Percentiles rank a stretch among this genome's conserved stretches.
These are phyloP conservation scores for Gossypium longicalyx DNA, from an alignment of 345 rosid genomes.

Conservation along the genomic window DNA sequence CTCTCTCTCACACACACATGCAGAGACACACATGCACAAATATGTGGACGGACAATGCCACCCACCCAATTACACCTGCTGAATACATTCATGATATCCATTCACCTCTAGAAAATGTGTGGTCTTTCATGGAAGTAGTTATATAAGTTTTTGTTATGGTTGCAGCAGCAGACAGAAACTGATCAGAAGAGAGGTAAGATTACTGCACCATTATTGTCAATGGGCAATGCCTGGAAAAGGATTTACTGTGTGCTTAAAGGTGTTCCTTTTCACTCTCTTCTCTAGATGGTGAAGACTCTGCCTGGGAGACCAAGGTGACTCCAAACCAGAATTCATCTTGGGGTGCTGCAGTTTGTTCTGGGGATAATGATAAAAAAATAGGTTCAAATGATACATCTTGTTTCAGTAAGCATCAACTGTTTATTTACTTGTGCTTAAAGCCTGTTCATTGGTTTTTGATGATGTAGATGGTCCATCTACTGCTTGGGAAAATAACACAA, in stretches of 20 bases:
- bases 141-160: neutral
- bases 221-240: neutral
- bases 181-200: conserved; percentile 17
- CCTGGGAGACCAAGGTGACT: conserved; percentile 40
- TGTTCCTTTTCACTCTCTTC: neutral
- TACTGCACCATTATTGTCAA: neutral
- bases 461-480: conserved; percentile 28
- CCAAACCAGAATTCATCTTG: conserved; percentile 43
- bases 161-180: neutral
- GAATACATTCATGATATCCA: neutral
- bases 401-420: neutral
- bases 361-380: neutral
- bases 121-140: neutral
- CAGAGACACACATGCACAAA: neutral
- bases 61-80: neutral
- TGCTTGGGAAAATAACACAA: conserved; percentile 39
- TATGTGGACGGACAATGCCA: neutral
- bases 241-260: neutral
- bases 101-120: neutral
- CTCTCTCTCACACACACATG: neutral
- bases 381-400: neutral
- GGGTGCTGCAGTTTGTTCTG: conserved; percentile 42
- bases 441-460: conserved; percentile 14
- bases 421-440: conserved; percentile 15
- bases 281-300: conserved; percentile 31